Base-by-base conservation (phyloP, 1,284 basidiomycete species). In the Apiotrichum veenhuisii region DNA sequence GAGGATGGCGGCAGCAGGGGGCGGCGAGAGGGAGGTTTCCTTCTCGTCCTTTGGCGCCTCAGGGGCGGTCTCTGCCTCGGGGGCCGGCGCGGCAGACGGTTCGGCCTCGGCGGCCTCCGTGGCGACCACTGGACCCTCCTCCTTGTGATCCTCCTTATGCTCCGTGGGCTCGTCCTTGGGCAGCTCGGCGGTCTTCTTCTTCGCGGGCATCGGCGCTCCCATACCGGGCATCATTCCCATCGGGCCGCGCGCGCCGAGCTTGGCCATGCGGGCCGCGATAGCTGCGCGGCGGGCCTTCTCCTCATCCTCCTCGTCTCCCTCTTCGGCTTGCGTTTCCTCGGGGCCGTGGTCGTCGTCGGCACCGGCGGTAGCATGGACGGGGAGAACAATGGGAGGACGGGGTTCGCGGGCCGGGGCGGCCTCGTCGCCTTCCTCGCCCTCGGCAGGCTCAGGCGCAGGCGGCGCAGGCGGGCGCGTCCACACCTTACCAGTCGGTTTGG, bases 401-500 rank as follows among this genome's bases (percentile, higher is more conserved):
- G 34, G n/a, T 17, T 48, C 46, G 33, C 33, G 30, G 7, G 45
- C n/a, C 2, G 27, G 5, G n/a, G 45, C 45, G 22, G 60, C 64
- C 25, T 72, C 71, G 47, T 74, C 76, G 14, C 58, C 75, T 36
- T 75, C 77, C 14, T 62, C 67, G n/a, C 59, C 61, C 1, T 69
- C 73, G 25, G 63, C 63, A 0, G 62, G 55, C 61, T 80, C 81
- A 50, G 79, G 76, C 26, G 80, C 78, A 51, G 80, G 70, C 22
- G 70, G 71, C 12, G 72, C 76, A 58, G 74, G 57, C 43, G 79
- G 76, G 54, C 77, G 84, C 71, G 88, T 87, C 89, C 90, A 93
- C 73, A 87, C 90, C 66, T 72, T 77, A 11, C 72, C 72, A 11
- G 54, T 66, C 0, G 88, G 87, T 85, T 87, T 63, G 87, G 87